Evolutionary conservation across 1,139 yeast species (phyloP).

Genomic region (Pichia inconspicua): DNA sequence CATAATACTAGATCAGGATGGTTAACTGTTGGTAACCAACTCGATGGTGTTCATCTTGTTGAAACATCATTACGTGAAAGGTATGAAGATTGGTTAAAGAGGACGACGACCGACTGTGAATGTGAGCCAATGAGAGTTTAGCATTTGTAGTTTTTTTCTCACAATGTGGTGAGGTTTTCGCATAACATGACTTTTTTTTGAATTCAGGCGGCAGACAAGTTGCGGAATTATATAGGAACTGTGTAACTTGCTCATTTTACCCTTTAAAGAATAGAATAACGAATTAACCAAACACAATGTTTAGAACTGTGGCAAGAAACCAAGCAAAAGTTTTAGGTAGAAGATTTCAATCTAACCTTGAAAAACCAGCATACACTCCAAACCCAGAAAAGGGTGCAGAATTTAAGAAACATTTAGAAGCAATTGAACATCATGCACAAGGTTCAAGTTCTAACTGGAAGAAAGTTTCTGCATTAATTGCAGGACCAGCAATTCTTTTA

Average conservation of each 20-base stretch:
- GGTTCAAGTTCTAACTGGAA: slow-evolving; percentile 76
- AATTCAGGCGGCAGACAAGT: neutral
- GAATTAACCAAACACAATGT: slow-evolving; percentile 15
- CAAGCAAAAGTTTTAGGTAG: slow-evolving; percentile 22
- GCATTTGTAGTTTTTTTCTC: neutral
- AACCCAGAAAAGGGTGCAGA: slow-evolving; percentile 49
- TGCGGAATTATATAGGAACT: neutral
- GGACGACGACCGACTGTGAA: neutral
- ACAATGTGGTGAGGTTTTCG: slow-evolving; percentile 1
- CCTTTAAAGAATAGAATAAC: neutral
- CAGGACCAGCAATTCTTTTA: slow-evolving; percentile 70
- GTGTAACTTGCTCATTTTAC: neutral
- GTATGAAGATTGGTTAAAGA: slow-evolving; percentile 19
- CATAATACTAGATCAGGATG: slow-evolving; percentile 86
- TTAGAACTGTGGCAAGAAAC: slow-evolving; percentile 23
- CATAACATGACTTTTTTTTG: neutral
- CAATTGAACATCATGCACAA: slow-evolving; percentile 66
- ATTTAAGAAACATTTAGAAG: slow-evolving; percentile 41
- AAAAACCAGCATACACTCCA: slow-evolving; percentile 27
- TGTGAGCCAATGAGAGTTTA: slow-evolving; percentile 9
- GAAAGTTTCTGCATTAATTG: slow-evolving; percentile 71
- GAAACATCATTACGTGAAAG: slow-evolving; percentile 49
- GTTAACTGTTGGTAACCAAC: slow-evolving; percentile 80
- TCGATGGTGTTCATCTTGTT: slow-evolving; percentile 43
- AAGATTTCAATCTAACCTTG: slow-evolving; percentile 26